Base-by-base conservation (phyloP, 805 yeast genomes). In the Pichia occidentalis region DNA sequence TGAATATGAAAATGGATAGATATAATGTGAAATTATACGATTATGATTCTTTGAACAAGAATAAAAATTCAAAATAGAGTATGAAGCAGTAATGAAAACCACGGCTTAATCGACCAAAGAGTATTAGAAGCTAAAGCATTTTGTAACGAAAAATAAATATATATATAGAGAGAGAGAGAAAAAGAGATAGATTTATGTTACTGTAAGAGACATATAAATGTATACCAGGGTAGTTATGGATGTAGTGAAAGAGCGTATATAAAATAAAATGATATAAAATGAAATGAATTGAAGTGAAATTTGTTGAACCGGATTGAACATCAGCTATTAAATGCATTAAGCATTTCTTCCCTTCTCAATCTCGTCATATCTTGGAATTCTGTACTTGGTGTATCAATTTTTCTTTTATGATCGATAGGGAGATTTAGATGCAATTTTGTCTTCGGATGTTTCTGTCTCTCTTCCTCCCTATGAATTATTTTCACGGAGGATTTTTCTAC, bases 11-110 rank as follows among this genome's bases (percentile, higher is more conserved):
- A 30, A 37, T 48, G 13, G 42, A 47, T 30, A 46, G 41, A 11
- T 34, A 27, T 19, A 43, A 44, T 26, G 43, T 49, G n/a, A 47
- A 43, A 27, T 23, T 49, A n/a, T 47, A 43, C 20, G 52, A 49
- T 26, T 41, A 45, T 27, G 49, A 43, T 20, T 27, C 36, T 7
- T 36, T 45, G 16, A 42, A 36, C 25, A 34, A 34, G n/a, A 32
- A 29, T 10, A 29, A 33, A 20, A 34, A 13, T 19, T 14, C n/a
- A 24, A 24, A 17, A 24, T n/a, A n/a, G n/a, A n/a, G n/a, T n/a
- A n/a, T n/a, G n/a, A n/a, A n/a, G n/a, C n/a, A n/a, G n/a, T n/a
- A n/a, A n/a, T n/a, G n/a, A n/a, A n/a, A n/a, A n/a, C n/a, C n/a
- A n/a, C n/a, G n/a, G n/a, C n/a, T n/a, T n/a, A n/a, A n/a, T n/a